Percentiles rank a stretch among this genome's conserved stretches.
phyloP scores from a whole-genome alignment of 768 basidiomycete genomes.

The Filobasidium wieringae region DNA sequence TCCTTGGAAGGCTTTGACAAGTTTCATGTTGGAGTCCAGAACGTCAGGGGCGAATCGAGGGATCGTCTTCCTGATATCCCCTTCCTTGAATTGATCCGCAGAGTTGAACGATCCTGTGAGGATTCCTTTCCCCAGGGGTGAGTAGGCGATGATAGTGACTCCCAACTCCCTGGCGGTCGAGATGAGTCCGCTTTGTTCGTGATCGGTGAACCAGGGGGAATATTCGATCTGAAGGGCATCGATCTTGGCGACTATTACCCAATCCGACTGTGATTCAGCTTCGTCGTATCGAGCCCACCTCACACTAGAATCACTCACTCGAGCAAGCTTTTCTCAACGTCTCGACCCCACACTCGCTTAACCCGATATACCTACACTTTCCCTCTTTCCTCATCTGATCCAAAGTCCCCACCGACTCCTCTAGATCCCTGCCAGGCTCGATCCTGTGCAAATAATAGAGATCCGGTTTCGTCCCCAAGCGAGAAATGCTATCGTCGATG shows the following conservation, averaged over 20 bases:
- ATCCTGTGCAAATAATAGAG: constrained; percentile 33
- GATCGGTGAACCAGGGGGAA: constrained; percentile 33
- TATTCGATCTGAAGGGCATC: constrained; percentile 36
- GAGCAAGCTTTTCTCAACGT: constrained; percentile 30
- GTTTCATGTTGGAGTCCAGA: constrained; percentile 37
- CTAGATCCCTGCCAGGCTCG: constrained; percentile 24
- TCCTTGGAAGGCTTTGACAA: constrained; percentile 37
- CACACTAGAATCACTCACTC: constrained; percentile 13
- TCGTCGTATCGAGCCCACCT: too few relatives aligned
- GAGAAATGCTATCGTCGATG: constrained; percentile 20
- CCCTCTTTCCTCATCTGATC: constrained; percentile 28
- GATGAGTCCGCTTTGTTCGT: constrained; percentile 31
- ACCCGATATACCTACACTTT: constrained; percentile 31
- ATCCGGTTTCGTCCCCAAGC: constrained; percentile 23
- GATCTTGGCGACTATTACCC: constrained; percentile 23
- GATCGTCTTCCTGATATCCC: constrained; percentile 28
- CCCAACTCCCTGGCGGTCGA: constrained; percentile 42
- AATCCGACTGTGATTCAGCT: neutral
- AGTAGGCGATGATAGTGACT: constrained; percentile 42
- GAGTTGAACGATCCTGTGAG: constrained; percentile 24
- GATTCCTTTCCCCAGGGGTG: constrained; percentile 41
- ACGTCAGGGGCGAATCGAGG: constrained; percentile 38
- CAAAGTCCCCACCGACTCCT: constrained; percentile 27
- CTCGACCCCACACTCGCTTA: constrained; percentile 31
- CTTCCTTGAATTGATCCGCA: constrained; percentile 24